phyloP scores from a whole-genome alignment of 208 protist species.

The Trypanosoma mega region DNA sequence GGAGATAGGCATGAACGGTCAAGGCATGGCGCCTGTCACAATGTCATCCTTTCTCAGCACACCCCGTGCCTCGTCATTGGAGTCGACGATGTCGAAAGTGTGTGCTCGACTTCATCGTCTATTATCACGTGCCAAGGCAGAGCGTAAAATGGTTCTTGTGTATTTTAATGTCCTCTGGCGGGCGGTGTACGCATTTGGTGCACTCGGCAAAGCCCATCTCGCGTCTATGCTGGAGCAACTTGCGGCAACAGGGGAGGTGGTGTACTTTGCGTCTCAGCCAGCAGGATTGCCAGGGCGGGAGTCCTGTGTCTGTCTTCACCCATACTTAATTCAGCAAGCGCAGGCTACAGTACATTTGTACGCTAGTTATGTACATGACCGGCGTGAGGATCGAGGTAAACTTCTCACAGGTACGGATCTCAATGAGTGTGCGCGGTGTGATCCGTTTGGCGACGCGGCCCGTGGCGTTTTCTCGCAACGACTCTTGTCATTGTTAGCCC shows the following conservation, averaged over 20 bases:
- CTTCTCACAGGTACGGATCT: slow-evolving; percentile 28
- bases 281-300: background rate
- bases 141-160: slow-evolving; percentile 10
- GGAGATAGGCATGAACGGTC: no score
- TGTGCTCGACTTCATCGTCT: background rate
- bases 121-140: slow-evolving; percentile 4
- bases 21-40: no score
- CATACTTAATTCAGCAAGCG: slow-evolving; percentile 21
- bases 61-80: background rate
- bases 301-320: slow-evolving; percentile 29
- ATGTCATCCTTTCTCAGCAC: no score
- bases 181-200: slow-evolving; percentile 8
- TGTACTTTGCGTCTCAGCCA: background rate
- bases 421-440: slow-evolving; percentile 22
- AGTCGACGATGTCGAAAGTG: background rate
- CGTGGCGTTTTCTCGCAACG: slow-evolving; percentile 27
- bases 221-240: background rate
- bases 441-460: slow-evolving; percentile 18
- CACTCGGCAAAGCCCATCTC: slow-evolving; percentile 3
- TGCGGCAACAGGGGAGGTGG: slow-evolving; percentile 4
- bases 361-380: slow-evolving; percentile 15
- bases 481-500: slow-evolving; percentile 21
- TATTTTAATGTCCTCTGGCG: slow-evolving; percentile 8
- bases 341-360: slow-evolving; percentile 27
- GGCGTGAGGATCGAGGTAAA: slow-evolving; percentile 10